phyloP scores from a whole-genome alignment of 441 rosid genomes.

The Hypseocharis bilobata region DNA sequence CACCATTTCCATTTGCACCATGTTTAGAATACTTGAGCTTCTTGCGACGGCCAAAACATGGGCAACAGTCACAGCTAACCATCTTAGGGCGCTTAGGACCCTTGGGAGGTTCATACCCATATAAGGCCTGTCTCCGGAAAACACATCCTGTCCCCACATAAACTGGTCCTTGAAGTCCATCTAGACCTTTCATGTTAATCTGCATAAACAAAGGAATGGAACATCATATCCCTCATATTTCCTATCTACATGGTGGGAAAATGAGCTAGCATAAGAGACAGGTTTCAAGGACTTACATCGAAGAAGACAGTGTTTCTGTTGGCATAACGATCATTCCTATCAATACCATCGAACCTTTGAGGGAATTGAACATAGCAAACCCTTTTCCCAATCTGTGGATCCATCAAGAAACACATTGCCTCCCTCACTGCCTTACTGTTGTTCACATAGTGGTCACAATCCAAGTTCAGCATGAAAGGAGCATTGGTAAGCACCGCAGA shows the following conservation, averaged over 20 bases:
- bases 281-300: slow-evolving; percentile 47
- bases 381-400: slow-evolving; percentile 87
- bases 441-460: slow-evolving; percentile 95
- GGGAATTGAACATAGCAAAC: slow-evolving; percentile 97
- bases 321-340: slow-evolving; percentile 86
- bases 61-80: slow-evolving; percentile 57
- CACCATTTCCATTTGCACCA: slow-evolving; percentile 38
- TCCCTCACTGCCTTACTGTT: slow-evolving; percentile 95
- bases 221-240: neutral
- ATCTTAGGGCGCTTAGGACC: slow-evolving; percentile 73
- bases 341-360: slow-evolving; percentile 96
- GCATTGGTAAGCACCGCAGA: slow-evolving; percentile 97
- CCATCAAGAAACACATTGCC: slow-evolving; percentile 98
- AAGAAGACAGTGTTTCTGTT: slow-evolving; percentile 93
- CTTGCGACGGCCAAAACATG: slow-evolving; percentile 85
- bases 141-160: slow-evolving; percentile 98
- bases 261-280: no score
- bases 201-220: slow-evolving; percentile 14
- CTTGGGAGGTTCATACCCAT: slow-evolving; percentile 90
- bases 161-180: slow-evolving; percentile 98
- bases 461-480: slow-evolving; percentile 94
- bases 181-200: slow-evolving; percentile 96
- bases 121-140: slow-evolving; percentile 88
- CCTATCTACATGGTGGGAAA: no score
- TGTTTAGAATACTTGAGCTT: slow-evolving; percentile 46